These are phyloP conservation scores for Sphaerulina musiva DNA, from an alignment of 2,329 filamentous ascomycete genomes.

Conservation along the genomic window DNA sequence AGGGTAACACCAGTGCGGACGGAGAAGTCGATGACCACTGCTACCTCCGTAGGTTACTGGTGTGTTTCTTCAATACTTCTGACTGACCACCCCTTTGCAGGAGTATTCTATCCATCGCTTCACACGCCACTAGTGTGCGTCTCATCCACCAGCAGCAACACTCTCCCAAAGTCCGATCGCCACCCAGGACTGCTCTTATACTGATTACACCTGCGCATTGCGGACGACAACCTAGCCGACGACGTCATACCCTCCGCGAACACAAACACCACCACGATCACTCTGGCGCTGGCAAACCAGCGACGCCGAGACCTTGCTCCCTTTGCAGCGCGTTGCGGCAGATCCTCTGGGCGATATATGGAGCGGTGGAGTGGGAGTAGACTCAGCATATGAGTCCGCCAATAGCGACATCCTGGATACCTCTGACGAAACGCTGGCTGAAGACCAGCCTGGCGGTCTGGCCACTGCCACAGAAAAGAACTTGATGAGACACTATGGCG, in stretches of 20 bases:
- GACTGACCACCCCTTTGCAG: not conserved
- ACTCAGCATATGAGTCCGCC: conserved; percentile 15
- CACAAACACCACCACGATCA: conserved; percentile 1
- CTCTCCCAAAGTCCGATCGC: conserved; percentile 3
- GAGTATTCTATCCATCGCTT: not conserved
- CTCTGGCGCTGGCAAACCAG: not conserved
- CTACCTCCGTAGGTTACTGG: not conserved
- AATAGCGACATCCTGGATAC: conserved; percentile 12
- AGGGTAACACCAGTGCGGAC: not conserved
- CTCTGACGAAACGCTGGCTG: conserved; percentile 11
- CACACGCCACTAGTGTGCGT: conserved; percentile 8
- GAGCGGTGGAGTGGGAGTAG: conserved; percentile 8
- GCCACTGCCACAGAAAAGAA: conserved; percentile 67
- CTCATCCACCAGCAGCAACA: not conserved
- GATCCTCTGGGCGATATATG: conserved; percentile 11
- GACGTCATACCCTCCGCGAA: conserved; percentile 9
- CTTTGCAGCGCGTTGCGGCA: not conserved
- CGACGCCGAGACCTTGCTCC: not conserved
- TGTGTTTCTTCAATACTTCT: not conserved
- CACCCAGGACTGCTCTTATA: conserved; percentile 5
- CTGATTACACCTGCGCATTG: conserved; percentile 1
- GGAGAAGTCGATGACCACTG: conserved; percentile 6
- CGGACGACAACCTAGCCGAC: conserved; percentile 3
- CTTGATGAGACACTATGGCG: conserved; percentile 70
- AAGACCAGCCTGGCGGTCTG: conserved; percentile 17